Conservation (phyloP, 164 flowering plant genomes). For the Dillenia turbinata region DNA sequence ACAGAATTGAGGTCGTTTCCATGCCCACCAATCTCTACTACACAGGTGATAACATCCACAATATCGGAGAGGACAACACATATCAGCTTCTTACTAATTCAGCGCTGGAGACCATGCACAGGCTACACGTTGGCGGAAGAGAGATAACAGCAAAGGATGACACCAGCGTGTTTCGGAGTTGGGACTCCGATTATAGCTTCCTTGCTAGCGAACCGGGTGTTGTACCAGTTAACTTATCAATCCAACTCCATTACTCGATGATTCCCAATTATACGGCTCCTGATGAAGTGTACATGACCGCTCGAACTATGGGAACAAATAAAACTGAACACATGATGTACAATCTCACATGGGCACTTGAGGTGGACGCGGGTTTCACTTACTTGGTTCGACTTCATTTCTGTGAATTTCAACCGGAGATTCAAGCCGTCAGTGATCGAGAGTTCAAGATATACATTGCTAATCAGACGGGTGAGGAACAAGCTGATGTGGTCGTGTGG, state of each 20-base stretch:
- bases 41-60: not conserved
- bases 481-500: conserved; percentile 15
- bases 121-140: not conserved
- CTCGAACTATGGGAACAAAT: conserved; percentile 12
- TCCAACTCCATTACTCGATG: not conserved
- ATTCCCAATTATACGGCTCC: conserved; percentile 23
- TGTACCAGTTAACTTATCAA: too few species aligned
- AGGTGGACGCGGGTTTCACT: conserved; percentile 28
- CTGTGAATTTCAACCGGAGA: conserved; percentile 16
- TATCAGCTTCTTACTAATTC: conserved; percentile 1
- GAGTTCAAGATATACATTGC: conserved; percentile 24
- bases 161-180: not conserved
- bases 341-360: conserved; percentile 32
- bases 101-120: conserved; percentile 12
- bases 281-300: conserved; percentile 14
- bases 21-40: conserved; percentile 26
- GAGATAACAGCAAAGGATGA: too few species aligned
- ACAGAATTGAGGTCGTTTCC: conserved; percentile 41
- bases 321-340: not conserved
- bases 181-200: not conserved
- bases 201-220: not conserved
- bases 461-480: conserved; percentile 17
- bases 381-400: conserved; percentile 42
- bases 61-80: not conserved
- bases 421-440: not conserved